Conservation (phyloP, 345 rosid species). For the Eucalyptus victrix region DNA sequence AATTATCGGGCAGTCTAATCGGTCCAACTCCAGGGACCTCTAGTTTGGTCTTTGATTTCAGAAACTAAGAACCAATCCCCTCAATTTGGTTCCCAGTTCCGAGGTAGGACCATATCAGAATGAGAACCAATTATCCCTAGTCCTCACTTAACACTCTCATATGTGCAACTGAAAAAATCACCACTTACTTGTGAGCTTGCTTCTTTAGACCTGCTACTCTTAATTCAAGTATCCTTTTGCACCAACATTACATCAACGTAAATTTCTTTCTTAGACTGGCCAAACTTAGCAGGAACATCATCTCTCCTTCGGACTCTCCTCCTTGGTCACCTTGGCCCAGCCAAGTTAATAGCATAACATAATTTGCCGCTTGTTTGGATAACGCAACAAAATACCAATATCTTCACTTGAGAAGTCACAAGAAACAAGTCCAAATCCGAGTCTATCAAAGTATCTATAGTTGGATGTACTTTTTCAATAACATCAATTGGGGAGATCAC, state of each 20-base stretch:
- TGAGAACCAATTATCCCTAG: too few relatives aligned
- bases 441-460: background rate
- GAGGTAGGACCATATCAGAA: too few relatives aligned
- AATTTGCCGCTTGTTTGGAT: background rate
- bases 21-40: too few relatives aligned
- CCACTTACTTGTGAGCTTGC: background rate
- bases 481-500: background rate
- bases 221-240: background rate
- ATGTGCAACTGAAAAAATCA: background rate
- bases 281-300: background rate
- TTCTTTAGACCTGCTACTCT: background rate
- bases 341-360: background rate
- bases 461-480: background rate
- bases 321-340: background rate
- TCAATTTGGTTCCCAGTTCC: too few relatives aligned
- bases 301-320: background rate
- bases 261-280: background rate
- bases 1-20: too few relatives aligned
- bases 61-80: too few relatives aligned
- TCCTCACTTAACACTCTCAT: background rate
- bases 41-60: rapidly evolving
- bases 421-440: background rate
- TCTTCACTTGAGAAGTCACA: background rate
- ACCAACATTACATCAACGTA: background rate
- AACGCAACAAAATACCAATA: background rate